Conservation (phyloP, 2,329 filamentous ascomycete species). For the Fusarium brachygibbosum region DNA sequence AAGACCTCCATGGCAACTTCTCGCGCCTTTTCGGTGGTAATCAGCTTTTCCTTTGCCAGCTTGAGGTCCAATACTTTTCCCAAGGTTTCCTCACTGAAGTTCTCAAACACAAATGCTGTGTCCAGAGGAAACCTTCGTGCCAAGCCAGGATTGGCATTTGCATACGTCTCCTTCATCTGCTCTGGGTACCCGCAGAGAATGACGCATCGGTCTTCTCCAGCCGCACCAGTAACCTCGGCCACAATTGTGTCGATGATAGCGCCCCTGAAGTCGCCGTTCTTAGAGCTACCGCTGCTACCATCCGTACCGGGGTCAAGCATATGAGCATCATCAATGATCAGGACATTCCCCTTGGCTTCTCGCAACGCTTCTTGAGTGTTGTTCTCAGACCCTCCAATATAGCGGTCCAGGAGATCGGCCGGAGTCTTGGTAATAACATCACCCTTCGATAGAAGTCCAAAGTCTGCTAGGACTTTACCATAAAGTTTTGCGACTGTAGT, state of each 20-base stretch:
- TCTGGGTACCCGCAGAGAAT: slow-evolving; percentile 79
- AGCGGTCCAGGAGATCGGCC: slow-evolving; percentile 75
- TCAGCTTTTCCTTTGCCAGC: slow-evolving; percentile 68
- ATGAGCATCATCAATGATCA: slow-evolving; percentile 85
- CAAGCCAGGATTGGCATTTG: slow-evolving; percentile 78
- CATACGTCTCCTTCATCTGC: slow-evolving; percentile 78
- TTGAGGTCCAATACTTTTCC: slow-evolving; percentile 74
- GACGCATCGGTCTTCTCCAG: slow-evolving; percentile 80
- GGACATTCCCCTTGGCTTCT: slow-evolving; percentile 75
- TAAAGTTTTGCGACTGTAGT: slow-evolving; percentile 80
- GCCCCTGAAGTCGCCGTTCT: slow-evolving; percentile 64
- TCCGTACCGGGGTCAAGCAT: slow-evolving; percentile 65
- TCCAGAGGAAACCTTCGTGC: slow-evolving; percentile 74
- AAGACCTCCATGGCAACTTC: slow-evolving; percentile 71
- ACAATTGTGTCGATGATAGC: slow-evolving; percentile 82
- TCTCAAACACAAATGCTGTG: slow-evolving; percentile 76
- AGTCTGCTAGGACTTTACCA: slow-evolving; percentile 73
- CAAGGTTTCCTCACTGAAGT: slow-evolving; percentile 73
- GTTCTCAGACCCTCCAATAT: slow-evolving; percentile 75
- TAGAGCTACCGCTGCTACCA: slow-evolving; percentile 49
- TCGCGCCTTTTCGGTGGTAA: slow-evolving; percentile 66
- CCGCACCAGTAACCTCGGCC: slow-evolving; percentile 76
- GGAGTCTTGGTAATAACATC: slow-evolving; percentile 78
- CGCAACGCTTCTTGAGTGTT: slow-evolving; percentile 78
- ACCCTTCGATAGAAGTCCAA: slow-evolving; percentile 67